Evolutionary conservation across 768 basidiomycete genomes (phyloP), one percentile per base, ranked within the genome.

Genomic region (Inosperma sp.): DNA sequence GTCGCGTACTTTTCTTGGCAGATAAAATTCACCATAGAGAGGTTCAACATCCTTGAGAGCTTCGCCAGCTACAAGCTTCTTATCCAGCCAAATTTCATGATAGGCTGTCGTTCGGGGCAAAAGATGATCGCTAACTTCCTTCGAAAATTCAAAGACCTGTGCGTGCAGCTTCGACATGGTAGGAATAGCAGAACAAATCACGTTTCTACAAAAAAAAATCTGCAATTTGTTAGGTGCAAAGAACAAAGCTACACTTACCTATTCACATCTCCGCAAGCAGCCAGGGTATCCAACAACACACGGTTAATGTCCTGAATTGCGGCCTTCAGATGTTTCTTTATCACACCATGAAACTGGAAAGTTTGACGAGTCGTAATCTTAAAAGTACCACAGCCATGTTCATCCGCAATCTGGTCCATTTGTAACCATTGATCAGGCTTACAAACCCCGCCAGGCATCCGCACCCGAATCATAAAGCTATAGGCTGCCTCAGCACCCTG

Each of bases 341-440:
- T 92, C 59, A 99, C 90, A 49, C 96, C 96, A 68, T 99, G 96
- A 79, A 96, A 98, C 71, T 99, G 96, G 86, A 98, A 99, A 8
- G 96, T 99, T 67, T 93, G 84, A 55, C 96, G 79, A 27, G 96
- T 99, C 40, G 96, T 99, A 57, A 99, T 84, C 76, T 99, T 99
- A 73, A 98, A 88, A 5, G 94, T 92, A 39, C 88, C 83, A 54
- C 82, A 88, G 5, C 93, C 96, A 66, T 93, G 91, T 66, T 93
- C 90, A 65, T 98, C 96, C 48, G 96, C 82, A 59, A 99, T 97
- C 60, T 86, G 86, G 70, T 97, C 92, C 83, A 99, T 92, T 58
- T 85, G 81, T 44, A 94, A 72, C 96, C 96, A 98, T 70, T 99
- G 96, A 30, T 81, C 71, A 3, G 95, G 86, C 22, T 74, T 78